These are phyloP conservation scores for Ophiosphaerella herpotricha DNA, from an alignment of 2,329 filamentous ascomycete genomes.

Conservation along the genomic window DNA sequence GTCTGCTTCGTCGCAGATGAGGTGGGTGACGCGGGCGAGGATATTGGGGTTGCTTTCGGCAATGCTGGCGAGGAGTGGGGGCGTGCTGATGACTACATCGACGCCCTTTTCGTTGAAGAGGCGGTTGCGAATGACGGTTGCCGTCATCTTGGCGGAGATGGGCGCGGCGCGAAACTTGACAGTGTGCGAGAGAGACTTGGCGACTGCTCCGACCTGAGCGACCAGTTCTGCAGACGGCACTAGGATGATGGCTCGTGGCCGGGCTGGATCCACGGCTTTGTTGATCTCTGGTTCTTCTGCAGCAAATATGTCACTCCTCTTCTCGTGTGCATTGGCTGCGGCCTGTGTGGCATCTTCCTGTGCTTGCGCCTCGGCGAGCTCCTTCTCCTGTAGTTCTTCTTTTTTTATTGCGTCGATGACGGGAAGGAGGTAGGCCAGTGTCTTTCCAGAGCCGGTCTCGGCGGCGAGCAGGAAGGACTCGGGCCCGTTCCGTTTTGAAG, in stretches of 20 bases:
- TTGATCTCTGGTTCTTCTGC: constrained; percentile 62
- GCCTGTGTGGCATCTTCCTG: constrained; percentile 58
- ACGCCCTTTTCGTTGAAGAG: constrained; percentile 81
- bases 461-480: constrained; percentile 82
- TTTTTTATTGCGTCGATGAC: constrained; percentile 83
- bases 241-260: constrained; percentile 82
- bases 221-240: constrained; percentile 94
- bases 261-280: constrained; percentile 70
- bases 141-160: constrained; percentile 76
- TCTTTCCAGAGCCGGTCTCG: constrained; percentile 97
- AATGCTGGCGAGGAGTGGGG: constrained; percentile 86
- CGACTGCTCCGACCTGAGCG: constrained; percentile 78
- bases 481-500: constrained; percentile 47
- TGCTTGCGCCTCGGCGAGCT: constrained; percentile 54
- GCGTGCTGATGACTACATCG: constrained; percentile 85
- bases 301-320: constrained; percentile 59
- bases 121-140: constrained; percentile 79
- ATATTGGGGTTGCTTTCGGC: constrained; percentile 89
- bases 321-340: constrained; percentile 29
- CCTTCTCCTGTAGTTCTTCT: constrained; percentile 61
- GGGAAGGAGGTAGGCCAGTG: constrained; percentile 87
- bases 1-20: constrained; percentile 94
- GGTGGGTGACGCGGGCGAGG: constrained; percentile 84
- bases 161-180: constrained; percentile 85
- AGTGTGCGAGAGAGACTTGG: constrained; percentile 81